Evolutionary conservation across 495 filamentous ascomycete genomes (phyloP).

Genomic region (Penicillium macrosclerotiorum): DNA sequence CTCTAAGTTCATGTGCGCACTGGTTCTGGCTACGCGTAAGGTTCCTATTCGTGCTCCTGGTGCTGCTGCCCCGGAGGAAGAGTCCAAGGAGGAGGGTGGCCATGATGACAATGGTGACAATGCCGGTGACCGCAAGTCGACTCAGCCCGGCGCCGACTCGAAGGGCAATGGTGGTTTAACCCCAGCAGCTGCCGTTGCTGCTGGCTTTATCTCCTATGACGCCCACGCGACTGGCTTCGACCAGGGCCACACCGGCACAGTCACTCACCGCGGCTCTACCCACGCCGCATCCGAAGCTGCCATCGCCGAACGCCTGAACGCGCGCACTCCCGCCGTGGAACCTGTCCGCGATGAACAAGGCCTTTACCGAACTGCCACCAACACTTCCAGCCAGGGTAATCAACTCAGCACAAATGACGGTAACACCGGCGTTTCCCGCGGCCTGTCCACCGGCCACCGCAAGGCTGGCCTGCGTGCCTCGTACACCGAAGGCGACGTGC

Average conservation of each 20-base stretch:
- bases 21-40: constrained; percentile 80
- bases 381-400: constrained; percentile 21
- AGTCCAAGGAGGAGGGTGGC: constrained; percentile 57
- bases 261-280: constrained; percentile 32
- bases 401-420: constrained; percentile 25
- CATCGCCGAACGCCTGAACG: constrained; percentile 44
- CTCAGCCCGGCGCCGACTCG: constrained; percentile 5
- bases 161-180: constrained; percentile 7
- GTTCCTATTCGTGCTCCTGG: constrained; percentile 85
- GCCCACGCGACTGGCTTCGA: constrained; percentile 39
- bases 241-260: constrained; percentile 25
- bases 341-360: constrained; percentile 27
- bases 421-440: constrained; percentile 30
- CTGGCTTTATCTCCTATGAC: constrained; percentile 22
- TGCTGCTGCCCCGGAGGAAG: constrained; percentile 63
- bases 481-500: constrained; percentile 6
- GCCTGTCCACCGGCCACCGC: constrained; percentile 41
- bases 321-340: constrained; percentile 41
- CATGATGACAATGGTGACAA: constrained; percentile 51
- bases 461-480: constrained; percentile 29
- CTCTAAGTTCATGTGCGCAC: constrained; percentile 95
- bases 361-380: constrained; percentile 29
- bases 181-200: constrained; percentile 12
- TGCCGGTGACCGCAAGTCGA: constrained; percentile 8
- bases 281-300: constrained; percentile 36